Base-by-base conservation (phyloP, 805 yeast species). In the Candida takata region DNA sequence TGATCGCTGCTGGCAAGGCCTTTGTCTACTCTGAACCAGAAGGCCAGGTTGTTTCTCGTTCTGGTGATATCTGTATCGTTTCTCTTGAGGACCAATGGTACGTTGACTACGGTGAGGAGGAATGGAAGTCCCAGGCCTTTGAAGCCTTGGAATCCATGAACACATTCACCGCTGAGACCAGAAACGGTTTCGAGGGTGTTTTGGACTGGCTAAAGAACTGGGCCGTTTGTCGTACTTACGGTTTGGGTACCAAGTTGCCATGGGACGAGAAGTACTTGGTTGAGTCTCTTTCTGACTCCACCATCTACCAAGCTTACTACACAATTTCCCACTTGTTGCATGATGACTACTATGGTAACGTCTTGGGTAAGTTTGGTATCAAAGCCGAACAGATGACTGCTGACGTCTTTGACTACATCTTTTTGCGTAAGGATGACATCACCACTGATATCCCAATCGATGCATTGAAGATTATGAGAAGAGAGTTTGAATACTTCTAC, bases 1-100 rank as follows among this genome's bases (percentile, higher is more conserved):
- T 88, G 62, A 67, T 90, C 49, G 85, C 73, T 8, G 55, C 75
- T n/a, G 85, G 86, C 34, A 74, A 74, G 29, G 96, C 95, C 3
- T 85, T 90, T 52, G 79, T 78, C 34, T 90, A 90, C 70, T 79
- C 80, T 51, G 98, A 90, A 69, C 97, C 98, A 27, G 98, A 90
- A 65, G 75, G 80, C 28, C 66, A 68, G 29, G 95, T 90, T 31
- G 73, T 85, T 32, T 88, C 97, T 12, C 82, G 98, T 65, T 84
- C 95, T 28, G 96, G 96, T 49, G 98, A 90, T 59, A 87, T 79
- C 41, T 90, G 97, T 72, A 79, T 88, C 51, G 97, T 90, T 27
- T 86, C 97, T 4, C 74, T 92, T 34, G 97, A 92, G 64, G 97
- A 90, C 64, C 98, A 90, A 70, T 90, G 97, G 97, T 90, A 76